A percentile compares a stretch with the other conserved stretches of the same genome.
Evolutionary conservation across 495 filamentous ascomycete genomes (phyloP).

Genomic region (Penicillium lagena): DNA sequence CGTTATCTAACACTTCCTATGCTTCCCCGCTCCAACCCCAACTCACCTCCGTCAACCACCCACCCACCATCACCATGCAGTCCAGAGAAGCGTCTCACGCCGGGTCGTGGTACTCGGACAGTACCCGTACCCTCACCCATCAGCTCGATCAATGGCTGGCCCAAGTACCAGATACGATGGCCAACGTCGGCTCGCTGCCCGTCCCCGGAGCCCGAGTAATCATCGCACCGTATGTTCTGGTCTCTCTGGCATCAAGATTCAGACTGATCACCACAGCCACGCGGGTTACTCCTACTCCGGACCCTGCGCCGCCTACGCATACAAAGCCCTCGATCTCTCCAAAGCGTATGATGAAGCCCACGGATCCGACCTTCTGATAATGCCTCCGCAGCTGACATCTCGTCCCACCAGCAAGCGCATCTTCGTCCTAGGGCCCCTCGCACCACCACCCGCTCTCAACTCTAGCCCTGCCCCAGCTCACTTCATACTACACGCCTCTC

Average conservation of each 20-base stretch:
- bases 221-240: conserved; percentile 80
- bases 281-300: conserved; percentile 96
- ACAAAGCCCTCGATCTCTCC: conserved; percentile 80
- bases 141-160: conserved; percentile 79
- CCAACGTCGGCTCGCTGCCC: conserved; percentile 55
- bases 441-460: conserved; percentile 78
- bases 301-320: conserved; percentile 89
- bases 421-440: conserved; percentile 91
- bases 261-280: conserved; percentile 53
- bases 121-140: conserved; percentile 47
- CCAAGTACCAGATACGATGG: conserved; percentile 59
- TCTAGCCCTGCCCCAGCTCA: conserved; percentile 70
- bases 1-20: too few relatives aligned
- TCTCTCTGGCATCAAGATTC: too few relatives aligned
- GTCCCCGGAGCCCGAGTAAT: conserved; percentile 75
- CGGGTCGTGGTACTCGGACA: conserved; percentile 80
- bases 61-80: conserved; percentile 34
- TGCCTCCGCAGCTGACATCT: background rate
- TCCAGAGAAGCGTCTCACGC: conserved; percentile 63
- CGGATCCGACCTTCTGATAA: background rate
- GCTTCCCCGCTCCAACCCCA: too few relatives aligned
- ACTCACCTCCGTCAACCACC: too few relatives aligned
- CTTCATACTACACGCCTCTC: conserved; percentile 77
- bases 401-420: conserved; percentile 62
- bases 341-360: conserved; percentile 50